Evolutionary conservation across 2,329 filamentous ascomycete species (phyloP), one percentile per base, ranked within the genome.

Genomic region (Alternaria solani): DNA sequence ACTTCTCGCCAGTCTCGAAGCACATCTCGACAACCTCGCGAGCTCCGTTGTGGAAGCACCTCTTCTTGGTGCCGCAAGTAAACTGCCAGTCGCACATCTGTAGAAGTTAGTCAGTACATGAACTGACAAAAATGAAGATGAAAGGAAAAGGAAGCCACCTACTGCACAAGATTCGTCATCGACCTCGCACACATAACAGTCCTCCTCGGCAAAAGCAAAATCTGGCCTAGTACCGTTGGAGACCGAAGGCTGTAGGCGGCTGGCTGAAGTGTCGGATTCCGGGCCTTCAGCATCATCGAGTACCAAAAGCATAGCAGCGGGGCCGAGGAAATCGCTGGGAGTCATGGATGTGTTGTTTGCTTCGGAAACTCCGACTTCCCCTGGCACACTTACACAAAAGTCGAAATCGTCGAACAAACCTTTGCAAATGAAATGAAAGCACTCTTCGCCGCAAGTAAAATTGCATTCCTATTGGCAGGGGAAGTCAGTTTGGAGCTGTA

Each of bases 41-140:
- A 7, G 41, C 46, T 16, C 52, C 53, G 30, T 54, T 46, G 14
- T 57, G 38, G 9, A 51, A 43, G 44, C 64, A 65, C 44, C 54
- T 62, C 52, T 53, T 59, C 59, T 63, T 65, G 34, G 53, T 39
- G 44, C 64, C 60, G 30, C 62, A 66, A 8, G 34, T 47, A 32
- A 59, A 63, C 48, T 55, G 38, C 53, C 57, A 60, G 36, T 54
- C 34, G 36, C 65, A 67, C 8, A 51, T 47, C 25, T 54, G 18
- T 32, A 34, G 46, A 38, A 20, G 25, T 56, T 52, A 54, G 63
- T 65, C 60, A 51, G 55, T 28, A 34, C 12, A 30, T 3, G 11
- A 11, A 7, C 26, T 16, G 14, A 63, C 11, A n/a, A 41, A 42
- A 12, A 32, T 28, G 18, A 52, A 5, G 20, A 14, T 54, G 51